Base-by-base conservation (phyloP, 352 stramenopile genomes). In the Pythium grandisporangium region DNA sequence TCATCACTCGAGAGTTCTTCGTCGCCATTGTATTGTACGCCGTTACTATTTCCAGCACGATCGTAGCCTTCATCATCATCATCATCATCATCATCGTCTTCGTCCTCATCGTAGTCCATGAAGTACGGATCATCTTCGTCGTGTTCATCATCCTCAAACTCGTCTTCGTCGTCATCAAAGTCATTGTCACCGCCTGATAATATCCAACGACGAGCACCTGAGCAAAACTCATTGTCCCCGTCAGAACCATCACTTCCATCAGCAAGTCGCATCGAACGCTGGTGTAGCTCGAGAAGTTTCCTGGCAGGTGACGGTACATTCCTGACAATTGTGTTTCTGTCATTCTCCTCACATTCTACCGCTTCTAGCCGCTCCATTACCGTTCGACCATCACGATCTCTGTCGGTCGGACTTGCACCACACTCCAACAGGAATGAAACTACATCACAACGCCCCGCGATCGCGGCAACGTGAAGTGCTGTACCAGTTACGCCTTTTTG, bases 371-470 rank as follows among this genome's bases (percentile, higher is more conserved):
- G 42, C 37, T 84, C 57, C 35, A 83, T 36, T 5, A 87, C 74
- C 2, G 48, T 71, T 41, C 65, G 70, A 4, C 70, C 78, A 22
- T 66, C 36, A 13, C 65, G 62, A 45, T 90, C 64, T 35, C 54
- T 66, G 24, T 64, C 58, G 46, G 59, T 47, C 4, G 82, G 51
- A 44, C 68, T 78, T 5, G 79, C 73, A 24, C 79, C 79, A 51
- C 76, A 89, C 43, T 90, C 66, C 27, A 93, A 42, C 2, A 93
- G 46, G 49, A 90, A 84, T 4, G 72, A 74, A 22, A 83, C 66
- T 0, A 90, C 44, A 45, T 90, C 67, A 57, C 79, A 93, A n/a
- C 79, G 71, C 7, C 72, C 69, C 16, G 42, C 51, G 25, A 50
- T 49, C 8, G 69, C 74, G 19, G 76, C 79, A 20, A 84, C 59